Evolutionary conservation across 192 early-diverging fungal genomes (phyloP).

Genomic region (Cetraspora pellucida): DNA sequence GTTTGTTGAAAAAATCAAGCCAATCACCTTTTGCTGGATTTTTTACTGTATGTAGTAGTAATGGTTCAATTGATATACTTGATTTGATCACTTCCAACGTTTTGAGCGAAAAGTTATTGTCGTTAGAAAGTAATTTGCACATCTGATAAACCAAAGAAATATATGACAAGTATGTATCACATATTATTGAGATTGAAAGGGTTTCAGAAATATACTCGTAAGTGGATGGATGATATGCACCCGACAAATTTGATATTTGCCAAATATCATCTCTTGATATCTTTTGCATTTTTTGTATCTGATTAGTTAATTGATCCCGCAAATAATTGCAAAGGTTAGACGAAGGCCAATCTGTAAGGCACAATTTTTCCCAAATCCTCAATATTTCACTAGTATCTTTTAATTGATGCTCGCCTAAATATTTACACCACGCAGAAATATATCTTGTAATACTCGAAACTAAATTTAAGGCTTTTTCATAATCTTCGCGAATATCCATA

Average conservation of each 20-base stretch:
- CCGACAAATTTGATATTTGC: constrained; percentile 31
- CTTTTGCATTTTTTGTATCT: background rate
- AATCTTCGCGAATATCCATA: background rate
- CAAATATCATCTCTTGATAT: constrained; percentile 6
- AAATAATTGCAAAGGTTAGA: background rate
- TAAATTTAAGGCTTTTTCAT: constrained; percentile 21
- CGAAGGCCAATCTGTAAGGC: background rate
- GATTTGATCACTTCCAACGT: background rate
- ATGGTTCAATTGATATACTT: background rate
- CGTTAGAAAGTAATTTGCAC: background rate
- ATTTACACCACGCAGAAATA: constrained; percentile 26
- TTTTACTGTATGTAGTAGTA: background rate
- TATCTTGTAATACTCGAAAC: constrained; percentile 22
- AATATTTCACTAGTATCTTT: constrained; percentile 24
- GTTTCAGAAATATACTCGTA: background rate
- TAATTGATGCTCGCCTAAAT: constrained; percentile 11
- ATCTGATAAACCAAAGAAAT: constrained; percentile 14
- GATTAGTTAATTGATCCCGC: background rate
- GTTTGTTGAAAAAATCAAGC: constrained; percentile 29
- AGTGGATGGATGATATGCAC: constrained; percentile 15
- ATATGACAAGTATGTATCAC: background rate
- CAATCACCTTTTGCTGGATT: background rate
- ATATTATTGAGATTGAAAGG: constrained; percentile 4
- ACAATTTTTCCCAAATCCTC: constrained; percentile 16
- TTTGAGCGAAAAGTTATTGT: background rate